Evolutionary conservation across 2,329 filamentous ascomycete species (phyloP).

Genomic region (Ophiostoma novo-ulmi): DNA sequence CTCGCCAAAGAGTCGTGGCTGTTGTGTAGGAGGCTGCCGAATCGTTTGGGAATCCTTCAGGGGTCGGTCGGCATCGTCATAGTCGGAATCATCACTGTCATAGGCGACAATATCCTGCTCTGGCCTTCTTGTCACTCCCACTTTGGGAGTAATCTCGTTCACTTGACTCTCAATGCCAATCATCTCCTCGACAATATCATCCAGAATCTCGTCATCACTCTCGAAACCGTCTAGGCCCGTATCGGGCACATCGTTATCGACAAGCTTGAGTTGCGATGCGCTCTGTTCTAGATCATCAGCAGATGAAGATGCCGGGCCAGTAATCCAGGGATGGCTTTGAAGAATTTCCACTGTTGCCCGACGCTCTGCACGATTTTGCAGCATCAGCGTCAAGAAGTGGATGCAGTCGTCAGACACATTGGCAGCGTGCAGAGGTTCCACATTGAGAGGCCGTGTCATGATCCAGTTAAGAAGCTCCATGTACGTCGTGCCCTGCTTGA

Average conservation of each 20-base stretch:
- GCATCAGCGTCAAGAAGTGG: slow-evolving; percentile 71
- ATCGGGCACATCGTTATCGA: slow-evolving; percentile 17
- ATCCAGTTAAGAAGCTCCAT: slow-evolving; percentile 78
- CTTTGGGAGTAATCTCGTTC: slow-evolving; percentile 33
- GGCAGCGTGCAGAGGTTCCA: slow-evolving; percentile 53
- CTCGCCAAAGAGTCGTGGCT: slow-evolving; percentile 49
- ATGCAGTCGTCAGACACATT: slow-evolving; percentile 63
- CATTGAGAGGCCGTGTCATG: slow-evolving; percentile 71
- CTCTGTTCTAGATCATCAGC: slow-evolving; percentile 56
- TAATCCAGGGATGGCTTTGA: slow-evolving; percentile 69
- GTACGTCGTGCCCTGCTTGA: slow-evolving; percentile 68
- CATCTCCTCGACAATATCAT: slow-evolving; percentile 26
- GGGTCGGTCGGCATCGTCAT: slow-evolving; percentile 19
- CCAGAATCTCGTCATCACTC: slow-evolving; percentile 33
- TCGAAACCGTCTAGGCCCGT: slow-evolving; percentile 20
- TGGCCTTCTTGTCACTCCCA: slow-evolving; percentile 51
- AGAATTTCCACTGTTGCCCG: slow-evolving; percentile 70
- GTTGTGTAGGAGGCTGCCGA: slow-evolving; percentile 7
- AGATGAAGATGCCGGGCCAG: slow-evolving; percentile 39
- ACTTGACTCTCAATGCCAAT: slow-evolving; percentile 33
- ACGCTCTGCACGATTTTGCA: slow-evolving; percentile 71
- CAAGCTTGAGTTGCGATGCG: slow-evolving; percentile 60
- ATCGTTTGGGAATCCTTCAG: slow-evolving; percentile 10
- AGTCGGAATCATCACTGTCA: slow-evolving; percentile 30
- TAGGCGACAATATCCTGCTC: slow-evolving; percentile 60